Percentiles rank a stretch among this genome's conserved stretches.
Evolutionary conservation across 1,284 basidiomycete genomes (phyloP).

Genomic region (Tilletia caries): DNA sequence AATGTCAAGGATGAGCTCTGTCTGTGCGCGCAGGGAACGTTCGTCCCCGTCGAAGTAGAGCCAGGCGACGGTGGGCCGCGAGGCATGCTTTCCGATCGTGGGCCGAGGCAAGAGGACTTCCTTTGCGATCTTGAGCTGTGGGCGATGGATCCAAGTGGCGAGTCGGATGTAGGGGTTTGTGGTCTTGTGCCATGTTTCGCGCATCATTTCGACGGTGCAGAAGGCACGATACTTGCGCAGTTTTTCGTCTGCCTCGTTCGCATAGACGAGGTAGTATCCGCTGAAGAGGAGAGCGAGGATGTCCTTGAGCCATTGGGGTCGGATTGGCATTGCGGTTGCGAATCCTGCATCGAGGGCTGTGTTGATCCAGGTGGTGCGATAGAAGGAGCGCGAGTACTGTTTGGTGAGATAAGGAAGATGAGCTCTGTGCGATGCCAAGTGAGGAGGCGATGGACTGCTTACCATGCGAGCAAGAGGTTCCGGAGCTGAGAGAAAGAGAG

Average conservation of each 20-base stretch:
- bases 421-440: neutral
- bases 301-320: constrained; percentile 87
- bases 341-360: constrained; percentile 91
- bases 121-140: constrained; percentile 65
- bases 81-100: constrained; percentile 39
- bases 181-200: constrained; percentile 94
- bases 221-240: constrained; percentile 83
- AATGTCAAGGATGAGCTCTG: constrained; percentile 62
- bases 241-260: constrained; percentile 81
- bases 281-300: constrained; percentile 67
- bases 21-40: constrained; percentile 60
- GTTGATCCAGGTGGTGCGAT: constrained; percentile 91
- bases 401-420: neutral
- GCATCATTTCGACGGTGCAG: constrained; percentile 91
- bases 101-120: constrained; percentile 80
- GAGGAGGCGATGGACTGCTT: constrained; percentile 8
- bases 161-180: constrained; percentile 81
- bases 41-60: constrained; percentile 77
- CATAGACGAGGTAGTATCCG: constrained; percentile 87
- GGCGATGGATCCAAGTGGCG: constrained; percentile 63
- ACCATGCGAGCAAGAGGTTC: constrained; percentile 73
- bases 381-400: constrained; percentile 79
- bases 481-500: constrained; percentile 61
- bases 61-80: constrained; percentile 75
- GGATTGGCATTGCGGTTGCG: constrained; percentile 86